Base-by-base conservation (phyloP, 768 basidiomycete species). In the Collybia sordida region DNA sequence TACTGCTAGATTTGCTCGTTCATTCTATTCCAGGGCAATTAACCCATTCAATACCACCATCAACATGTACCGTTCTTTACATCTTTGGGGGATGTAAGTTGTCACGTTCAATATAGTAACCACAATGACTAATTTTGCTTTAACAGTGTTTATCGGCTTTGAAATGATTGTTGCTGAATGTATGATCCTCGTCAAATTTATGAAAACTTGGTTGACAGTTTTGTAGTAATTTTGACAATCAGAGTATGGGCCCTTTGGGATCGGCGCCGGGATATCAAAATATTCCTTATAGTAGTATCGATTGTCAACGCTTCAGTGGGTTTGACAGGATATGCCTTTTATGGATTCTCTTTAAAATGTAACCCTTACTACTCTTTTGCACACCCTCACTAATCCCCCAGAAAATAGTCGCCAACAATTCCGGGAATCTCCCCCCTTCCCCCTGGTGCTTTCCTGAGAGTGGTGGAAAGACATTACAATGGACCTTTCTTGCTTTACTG, bases 171-270 rank as follows among this genome's bases (percentile, higher is more conserved):
- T 35, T 35, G 45, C 45, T 19, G 45, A 47, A 47, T 35, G 45
- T 38, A 15, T 6, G 38, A 31, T 2, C 11, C 14, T 31, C 31
- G 9, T 31, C 31, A 31, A 11, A 31, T 31, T 3, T 3, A 31
- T 11, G 25, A 24, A 22, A 6, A 37, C 21, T 23, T 23, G n/a
- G 35, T 15, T 31, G 18, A 23, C 36, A 12, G 15, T 35, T 11
- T 35, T 15, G 15, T 21, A 46, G 45, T 18, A 9, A 46, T 46
- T 25, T 15, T 46, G 23, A 46, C 45, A 7, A 24, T 46, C 19
- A 36, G 45, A 23, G 35, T 46, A 24, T 46, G 45, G 45, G 45
- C 45, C 19, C 22, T 46, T 9, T 46, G 45, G 45, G 45, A 37
- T 6, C 23, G 45, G 7, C 35, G 45, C 23, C 35, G 45, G 21